Conservation (phyloP, 2,329 filamentous ascomycete species). For the Arthrobotrys musiformis region DNA sequence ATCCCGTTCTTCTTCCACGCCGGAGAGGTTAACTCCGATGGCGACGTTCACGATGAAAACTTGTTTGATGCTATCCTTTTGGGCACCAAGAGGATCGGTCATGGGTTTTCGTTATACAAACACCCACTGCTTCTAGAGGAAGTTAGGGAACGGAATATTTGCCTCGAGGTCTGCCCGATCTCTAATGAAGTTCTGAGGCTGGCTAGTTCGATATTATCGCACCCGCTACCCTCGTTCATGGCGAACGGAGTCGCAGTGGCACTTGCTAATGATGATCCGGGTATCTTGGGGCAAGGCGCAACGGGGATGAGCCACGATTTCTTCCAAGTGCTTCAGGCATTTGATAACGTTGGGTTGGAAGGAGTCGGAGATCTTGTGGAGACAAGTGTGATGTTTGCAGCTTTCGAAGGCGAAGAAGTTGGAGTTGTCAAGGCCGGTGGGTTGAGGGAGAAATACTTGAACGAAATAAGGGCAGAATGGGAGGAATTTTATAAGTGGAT, state of each 20-base stretch:
- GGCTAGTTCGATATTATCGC: constrained; percentile 78
- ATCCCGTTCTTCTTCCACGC: constrained; percentile 97
- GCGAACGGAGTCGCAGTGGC: constrained; percentile 84
- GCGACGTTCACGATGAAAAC: constrained; percentile 80
- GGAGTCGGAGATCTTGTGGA: constrained; percentile 88
- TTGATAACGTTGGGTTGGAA: constrained; percentile 88
- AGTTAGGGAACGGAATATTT: constrained; percentile 86
- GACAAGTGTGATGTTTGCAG: constrained; percentile 90
- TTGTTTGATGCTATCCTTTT: constrained; percentile 89
- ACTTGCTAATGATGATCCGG: constrained; percentile 90
- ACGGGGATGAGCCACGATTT: constrained; percentile 91
- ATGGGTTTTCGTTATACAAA: constrained; percentile 88
- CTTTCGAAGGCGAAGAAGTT: constrained; percentile 86
- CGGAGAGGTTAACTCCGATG: constrained; percentile 84
- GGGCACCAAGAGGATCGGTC: constrained; percentile 87
- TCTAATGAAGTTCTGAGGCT: constrained; percentile 88
- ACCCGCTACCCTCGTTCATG: constrained; percentile 84
- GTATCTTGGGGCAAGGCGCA: constrained; percentile 83
- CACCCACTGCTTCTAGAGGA: constrained; percentile 89
- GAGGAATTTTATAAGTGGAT: constrained; percentile 93
- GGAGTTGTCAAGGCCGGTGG: constrained; percentile 79
- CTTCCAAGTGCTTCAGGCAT: constrained; percentile 90
- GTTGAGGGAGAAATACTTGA: constrained; percentile 76
- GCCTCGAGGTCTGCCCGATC: constrained; percentile 90
- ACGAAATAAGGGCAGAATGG: constrained; percentile 83